phyloP scores from a whole-genome alignment of 2,329 filamentous ascomycete genomes.

The Didymella glomerata region DNA sequence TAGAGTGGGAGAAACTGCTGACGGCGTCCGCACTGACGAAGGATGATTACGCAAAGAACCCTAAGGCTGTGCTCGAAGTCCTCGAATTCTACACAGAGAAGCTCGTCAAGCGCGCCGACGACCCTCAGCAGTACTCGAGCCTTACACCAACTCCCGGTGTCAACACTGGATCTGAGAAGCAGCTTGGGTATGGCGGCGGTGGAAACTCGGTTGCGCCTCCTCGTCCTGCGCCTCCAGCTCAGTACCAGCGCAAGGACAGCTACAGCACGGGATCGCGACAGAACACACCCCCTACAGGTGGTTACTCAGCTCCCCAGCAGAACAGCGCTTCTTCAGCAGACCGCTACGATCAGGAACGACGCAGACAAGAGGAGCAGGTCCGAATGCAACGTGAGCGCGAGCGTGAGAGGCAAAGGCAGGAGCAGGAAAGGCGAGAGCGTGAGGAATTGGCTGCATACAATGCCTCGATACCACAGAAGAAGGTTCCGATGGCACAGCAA shows the following conservation, averaged over 20 bases:
- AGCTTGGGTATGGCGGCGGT: slow-evolving; percentile 56
- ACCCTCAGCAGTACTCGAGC: slow-evolving; percentile 73
- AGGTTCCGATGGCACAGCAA: slow-evolving; percentile 83
- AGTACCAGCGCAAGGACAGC: slow-evolving; percentile 56
- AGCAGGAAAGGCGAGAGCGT: slow-evolving; percentile 59
- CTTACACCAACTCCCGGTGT: slow-evolving; percentile 73
- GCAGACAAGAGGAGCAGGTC: slow-evolving; percentile 54
- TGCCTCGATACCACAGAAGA: slow-evolving; percentile 83
- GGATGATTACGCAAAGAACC: slow-evolving; percentile 97
- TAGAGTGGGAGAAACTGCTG: slow-evolving; percentile 96
- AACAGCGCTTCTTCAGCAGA: slow-evolving; percentile 48
- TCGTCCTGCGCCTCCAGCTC: slow-evolving; percentile 55
- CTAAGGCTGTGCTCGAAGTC: slow-evolving; percentile 74
- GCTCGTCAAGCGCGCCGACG: slow-evolving; percentile 75
- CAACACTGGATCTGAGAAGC: slow-evolving; percentile 55
- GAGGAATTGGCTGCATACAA: slow-evolving; percentile 89
- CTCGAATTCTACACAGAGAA: slow-evolving; percentile 85
- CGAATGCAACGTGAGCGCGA: slow-evolving; percentile 45
- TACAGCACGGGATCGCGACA: slow-evolving; percentile 48
- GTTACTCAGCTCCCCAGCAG: slow-evolving; percentile 39
- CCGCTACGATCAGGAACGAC: slow-evolving; percentile 40
- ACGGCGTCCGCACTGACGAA: slow-evolving; percentile 98
- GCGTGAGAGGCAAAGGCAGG: slow-evolving; percentile 51
- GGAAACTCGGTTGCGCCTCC: slow-evolving; percentile 60
- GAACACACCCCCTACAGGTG: slow-evolving; percentile 42